phyloP scores from a whole-genome alignment of 2,329 filamentous ascomycete species.

The Thielaviopsis populi region DNA sequence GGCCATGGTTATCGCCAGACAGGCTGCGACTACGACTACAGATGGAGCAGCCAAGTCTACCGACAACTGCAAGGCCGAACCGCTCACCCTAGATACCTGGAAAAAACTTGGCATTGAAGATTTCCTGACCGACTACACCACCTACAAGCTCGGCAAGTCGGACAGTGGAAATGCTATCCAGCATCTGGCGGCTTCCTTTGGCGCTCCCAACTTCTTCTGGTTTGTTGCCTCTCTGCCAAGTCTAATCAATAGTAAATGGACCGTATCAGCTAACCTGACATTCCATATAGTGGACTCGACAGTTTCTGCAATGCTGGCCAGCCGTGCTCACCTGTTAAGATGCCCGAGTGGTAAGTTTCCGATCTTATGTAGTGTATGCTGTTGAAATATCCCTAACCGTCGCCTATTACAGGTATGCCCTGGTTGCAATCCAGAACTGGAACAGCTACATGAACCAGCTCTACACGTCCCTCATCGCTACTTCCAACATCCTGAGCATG shows the following conservation, averaged over 20 bases:
- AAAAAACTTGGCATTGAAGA: neutral
- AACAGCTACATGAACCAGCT: constrained; percentile 18
- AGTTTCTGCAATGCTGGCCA: constrained; percentile 17
- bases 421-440: constrained; percentile 15
- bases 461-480: constrained; percentile 17
- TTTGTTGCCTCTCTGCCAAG: neutral
- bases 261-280: neutral
- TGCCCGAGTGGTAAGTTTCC: constrained; percentile 13
- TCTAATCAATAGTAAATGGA: no score
- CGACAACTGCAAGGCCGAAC: neutral
- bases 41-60: neutral
- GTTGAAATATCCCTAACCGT: neutral
- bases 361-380: neutral
- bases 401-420: neutral
- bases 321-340: constrained; percentile 15
- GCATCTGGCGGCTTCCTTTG: constrained; percentile 11
- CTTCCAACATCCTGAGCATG: constrained; percentile 16
- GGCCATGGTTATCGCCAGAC: neutral
- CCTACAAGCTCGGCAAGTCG: neutral
- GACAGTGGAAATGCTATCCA: constrained; percentile 14
- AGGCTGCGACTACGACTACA: no score
- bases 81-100: constrained; percentile 1
- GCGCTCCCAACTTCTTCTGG: constrained; percentile 18
- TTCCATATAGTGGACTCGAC: constrained; percentile 2
- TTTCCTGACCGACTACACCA: neutral